phyloP scores from a whole-genome alignment of 2,329 filamentous ascomycete species.

The Aschersonia sp. region DNA sequence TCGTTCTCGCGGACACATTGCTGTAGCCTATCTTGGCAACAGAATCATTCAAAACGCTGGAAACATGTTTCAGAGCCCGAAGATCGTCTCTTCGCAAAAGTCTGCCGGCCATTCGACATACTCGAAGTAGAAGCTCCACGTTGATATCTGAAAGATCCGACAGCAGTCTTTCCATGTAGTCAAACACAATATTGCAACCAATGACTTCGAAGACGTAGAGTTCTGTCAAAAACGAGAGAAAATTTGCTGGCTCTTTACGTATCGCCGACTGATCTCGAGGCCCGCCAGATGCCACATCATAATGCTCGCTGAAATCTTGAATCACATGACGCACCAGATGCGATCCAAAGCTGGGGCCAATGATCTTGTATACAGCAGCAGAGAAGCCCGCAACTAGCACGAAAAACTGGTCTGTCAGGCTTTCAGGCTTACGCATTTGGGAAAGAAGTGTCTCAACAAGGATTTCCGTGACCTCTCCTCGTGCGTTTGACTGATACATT shows the following conservation, averaged over 20 bases:
- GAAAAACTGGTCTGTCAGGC: conserved; percentile 74
- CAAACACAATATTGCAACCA: conserved; percentile 71
- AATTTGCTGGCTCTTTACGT: conserved; percentile 41
- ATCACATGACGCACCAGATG: conserved; percentile 70
- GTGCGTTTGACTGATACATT: conserved; percentile 68
- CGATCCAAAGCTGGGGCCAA: conserved; percentile 81
- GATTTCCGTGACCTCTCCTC: conserved; percentile 75
- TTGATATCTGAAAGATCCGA: conserved; percentile 66
- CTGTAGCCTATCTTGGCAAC: conserved; percentile 51
- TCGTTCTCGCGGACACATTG: conserved; percentile 72
- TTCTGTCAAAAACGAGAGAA: conserved; percentile 70
- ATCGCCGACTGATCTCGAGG: conserved; percentile 23
- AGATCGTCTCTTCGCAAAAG: conserved; percentile 83
- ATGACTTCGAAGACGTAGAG: conserved; percentile 89
- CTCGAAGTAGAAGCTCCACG: conserved; percentile 72
- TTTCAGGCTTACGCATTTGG: conserved; percentile 66
- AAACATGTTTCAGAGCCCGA: conserved; percentile 75
- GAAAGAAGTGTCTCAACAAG: conserved; percentile 64
- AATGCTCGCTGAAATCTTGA: conserved; percentile 55
- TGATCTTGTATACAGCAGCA: conserved; percentile 71
- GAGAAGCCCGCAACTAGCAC: conserved; percentile 85
- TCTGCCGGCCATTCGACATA: conserved; percentile 69
- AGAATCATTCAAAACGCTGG: conserved; percentile 60
- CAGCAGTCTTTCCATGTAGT: conserved; percentile 73
- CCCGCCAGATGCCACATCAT: conserved; percentile 28